Conservation (phyloP, 2,329 filamentous ascomycete genomes). For the Diaporthe destruens region DNA sequence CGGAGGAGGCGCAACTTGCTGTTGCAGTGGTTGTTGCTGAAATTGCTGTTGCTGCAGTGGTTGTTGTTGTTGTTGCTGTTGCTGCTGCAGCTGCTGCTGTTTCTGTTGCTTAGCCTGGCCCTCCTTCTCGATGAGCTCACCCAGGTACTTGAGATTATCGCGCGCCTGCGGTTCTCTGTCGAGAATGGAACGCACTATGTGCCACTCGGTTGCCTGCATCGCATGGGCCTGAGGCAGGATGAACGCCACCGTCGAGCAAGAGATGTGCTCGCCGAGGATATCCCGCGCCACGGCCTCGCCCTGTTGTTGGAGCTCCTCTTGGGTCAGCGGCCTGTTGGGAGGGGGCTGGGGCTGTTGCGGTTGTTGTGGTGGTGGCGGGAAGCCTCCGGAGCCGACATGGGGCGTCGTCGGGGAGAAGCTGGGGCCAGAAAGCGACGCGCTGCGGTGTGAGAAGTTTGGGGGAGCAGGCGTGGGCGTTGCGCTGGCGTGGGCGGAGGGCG, state of each 20-base stretch:
- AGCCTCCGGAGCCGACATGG: constrained; percentile 48
- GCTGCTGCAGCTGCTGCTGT: constrained; percentile 28
- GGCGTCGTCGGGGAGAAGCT: constrained; percentile 67
- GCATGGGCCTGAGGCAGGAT: constrained; percentile 76
- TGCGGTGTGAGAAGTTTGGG: constrained; percentile 54
- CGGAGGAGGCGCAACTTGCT: constrained; percentile 2
- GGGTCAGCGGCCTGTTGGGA: constrained; percentile 50
- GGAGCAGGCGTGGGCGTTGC: constrained; percentile 53
- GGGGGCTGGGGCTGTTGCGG: constrained; percentile 11
- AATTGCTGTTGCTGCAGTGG: constrained; percentile 23
- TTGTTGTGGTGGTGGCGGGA: constrained; percentile 48
- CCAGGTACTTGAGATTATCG: constrained; percentile 71
- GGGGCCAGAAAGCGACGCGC: constrained; percentile 63
- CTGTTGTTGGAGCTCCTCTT: constrained; percentile 58
- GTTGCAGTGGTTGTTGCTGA: constrained; percentile 20
- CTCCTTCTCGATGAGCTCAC: constrained; percentile 66
- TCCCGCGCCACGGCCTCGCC: constrained; percentile 71
- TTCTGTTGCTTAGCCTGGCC: constrained; percentile 45
- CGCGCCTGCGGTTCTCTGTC: constrained; percentile 74
- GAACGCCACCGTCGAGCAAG: constrained; percentile 75
- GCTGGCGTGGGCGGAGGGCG: constrained; percentile 47
- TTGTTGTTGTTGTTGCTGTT: constrained; percentile 24
- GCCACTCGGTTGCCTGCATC: constrained; percentile 79
- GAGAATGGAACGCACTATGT: constrained; percentile 77
- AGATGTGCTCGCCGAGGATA: constrained; percentile 73